Conservation (phyloP, 176 grass and related monocot genomes). For the sorghum (Sorghum bicolor) region DNA sequence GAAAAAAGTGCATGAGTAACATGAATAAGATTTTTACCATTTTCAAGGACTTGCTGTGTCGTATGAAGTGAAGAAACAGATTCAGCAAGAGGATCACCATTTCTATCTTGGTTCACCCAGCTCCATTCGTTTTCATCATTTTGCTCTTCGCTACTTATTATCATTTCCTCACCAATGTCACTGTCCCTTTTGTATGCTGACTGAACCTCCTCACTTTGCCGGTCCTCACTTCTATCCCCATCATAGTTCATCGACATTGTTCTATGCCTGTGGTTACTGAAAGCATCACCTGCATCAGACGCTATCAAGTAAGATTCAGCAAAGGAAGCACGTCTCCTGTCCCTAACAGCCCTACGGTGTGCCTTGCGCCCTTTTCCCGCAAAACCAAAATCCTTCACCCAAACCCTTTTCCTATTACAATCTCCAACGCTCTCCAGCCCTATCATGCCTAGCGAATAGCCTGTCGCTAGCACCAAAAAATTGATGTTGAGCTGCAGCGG, state of each 20-base stretch:
- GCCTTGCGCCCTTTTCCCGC: background rate
- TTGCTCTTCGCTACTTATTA: constrained; percentile 40
- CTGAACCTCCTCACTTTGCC: constrained; percentile 50
- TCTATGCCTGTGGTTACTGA: constrained; percentile 17
- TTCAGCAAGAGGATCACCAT: constrained; percentile 52
- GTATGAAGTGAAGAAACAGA: constrained; percentile 68
- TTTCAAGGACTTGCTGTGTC: constrained; percentile 61
- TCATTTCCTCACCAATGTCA: constrained; percentile 25
- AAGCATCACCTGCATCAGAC: constrained; percentile 40
- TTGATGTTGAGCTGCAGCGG: constrained; percentile 48
- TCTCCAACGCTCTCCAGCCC: constrained; percentile 8
- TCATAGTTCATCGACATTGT: constrained; percentile 41
- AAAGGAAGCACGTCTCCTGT: constrained; percentile 20
- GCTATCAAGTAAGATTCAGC: constrained; percentile 41
- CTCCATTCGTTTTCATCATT: constrained; percentile 48
- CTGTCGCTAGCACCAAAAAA: constrained; percentile 38
- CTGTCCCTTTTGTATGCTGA: constrained; percentile 44
- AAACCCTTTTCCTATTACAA: constrained; percentile 22
- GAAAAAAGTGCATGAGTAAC: background rate
- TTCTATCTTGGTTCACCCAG: constrained; percentile 40
- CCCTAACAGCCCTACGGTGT: background rate
- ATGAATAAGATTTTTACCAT: constrained; percentile 31
- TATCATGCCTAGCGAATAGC: constrained; percentile 41
- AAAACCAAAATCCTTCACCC: constrained; percentile 28
- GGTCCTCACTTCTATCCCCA: constrained; percentile 40